Evolutionary conservation across 148 eudicot genomes (phyloP).

Genomic region (Rhododendron williamsianum): DNA sequence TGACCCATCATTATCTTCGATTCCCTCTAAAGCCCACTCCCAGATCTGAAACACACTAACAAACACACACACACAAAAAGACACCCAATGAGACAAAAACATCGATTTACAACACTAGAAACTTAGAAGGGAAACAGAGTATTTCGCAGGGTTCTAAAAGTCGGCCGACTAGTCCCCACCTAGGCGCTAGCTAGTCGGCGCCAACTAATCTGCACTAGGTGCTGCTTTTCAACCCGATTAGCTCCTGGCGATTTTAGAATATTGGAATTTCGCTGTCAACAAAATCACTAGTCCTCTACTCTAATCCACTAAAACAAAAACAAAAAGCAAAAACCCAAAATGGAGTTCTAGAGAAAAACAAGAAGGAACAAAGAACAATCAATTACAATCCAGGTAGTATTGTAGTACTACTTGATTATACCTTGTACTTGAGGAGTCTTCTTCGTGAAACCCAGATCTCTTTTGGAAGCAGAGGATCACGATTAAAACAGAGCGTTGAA

Average conservation of each 20-base stretch:
- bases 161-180: no score
- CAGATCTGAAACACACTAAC: slow-evolving; percentile 21
- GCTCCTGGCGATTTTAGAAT: no score
- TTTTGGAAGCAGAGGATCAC: not conserved
- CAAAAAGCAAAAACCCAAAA: not conserved
- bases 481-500: not conserved
- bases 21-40: not conserved
- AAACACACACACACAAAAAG: slow-evolving; percentile 4
- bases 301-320: not conserved
- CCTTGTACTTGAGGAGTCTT: slow-evolving; percentile 20
- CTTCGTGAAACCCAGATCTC: not conserved
- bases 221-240: no score
- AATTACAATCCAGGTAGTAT: not conserved
- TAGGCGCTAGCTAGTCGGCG: not conserved
- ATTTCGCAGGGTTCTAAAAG: not conserved
- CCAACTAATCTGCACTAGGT: no score
- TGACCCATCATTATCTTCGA: slow-evolving; percentile 33
- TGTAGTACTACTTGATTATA: not conserved
- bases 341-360: not conserved
- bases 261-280: not conserved
- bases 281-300: not conserved
- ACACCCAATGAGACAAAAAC: slow-evolving; percentile 1
- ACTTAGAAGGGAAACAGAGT: not conserved
- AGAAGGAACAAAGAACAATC: not conserved
- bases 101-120: not conserved